Base-by-base conservation (phyloP, 148 eudicot genomes). In the Nepenthes gracilis region DNA sequence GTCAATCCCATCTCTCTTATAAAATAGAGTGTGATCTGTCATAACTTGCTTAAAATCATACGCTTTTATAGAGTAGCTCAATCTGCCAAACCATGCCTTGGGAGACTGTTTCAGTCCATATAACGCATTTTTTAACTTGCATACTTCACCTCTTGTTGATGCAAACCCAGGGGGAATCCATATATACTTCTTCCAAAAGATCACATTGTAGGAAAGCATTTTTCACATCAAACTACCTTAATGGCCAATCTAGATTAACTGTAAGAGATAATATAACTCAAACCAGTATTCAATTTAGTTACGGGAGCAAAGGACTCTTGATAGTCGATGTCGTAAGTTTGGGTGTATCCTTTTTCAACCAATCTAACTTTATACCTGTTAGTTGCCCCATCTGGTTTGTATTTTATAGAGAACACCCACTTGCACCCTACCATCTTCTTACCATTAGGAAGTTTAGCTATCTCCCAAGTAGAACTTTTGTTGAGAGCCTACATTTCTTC, bases 181-280 rank as follows among this genome's bases (percentile, higher is more conserved):
- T 35, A 36, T 35, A 58, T 2, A 37, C 34, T 36, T 58, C 35
- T 33, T 55, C 58, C 4, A 13, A 6, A 32, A 55, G 36, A 15
- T 55, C 35, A 3, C 58, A 32, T 13, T 55, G 58, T 15, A 55
- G 36, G n/a, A 55, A 55, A 0, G 58, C 58, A n/a, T 58, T 23
- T 58, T 58, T 58, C n/a, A 58, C 43, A 55, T 58, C 61, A 9
- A 58, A 36, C 15, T 35, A 36, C 12, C 35, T 12, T 12, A 58
- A 12, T 35, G 8, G 6, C 61, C 45, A 58, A 37, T n/a, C 14
- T 4, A 3, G 13, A 2, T 36, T 58, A 2, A 58, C 40, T 5
- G 40, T 43, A 5, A 11, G 15, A 3, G 53, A 49, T 49, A 49
- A 2, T 3, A 49, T 2, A 49, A 49, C 13, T 5, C 53, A 49